Percentiles rank a stretch among this genome's conserved stretches.
These are phyloP conservation scores for Starmera caribaea DNA, from an alignment of 805 yeast species.

Conservation along the genomic window DNA sequence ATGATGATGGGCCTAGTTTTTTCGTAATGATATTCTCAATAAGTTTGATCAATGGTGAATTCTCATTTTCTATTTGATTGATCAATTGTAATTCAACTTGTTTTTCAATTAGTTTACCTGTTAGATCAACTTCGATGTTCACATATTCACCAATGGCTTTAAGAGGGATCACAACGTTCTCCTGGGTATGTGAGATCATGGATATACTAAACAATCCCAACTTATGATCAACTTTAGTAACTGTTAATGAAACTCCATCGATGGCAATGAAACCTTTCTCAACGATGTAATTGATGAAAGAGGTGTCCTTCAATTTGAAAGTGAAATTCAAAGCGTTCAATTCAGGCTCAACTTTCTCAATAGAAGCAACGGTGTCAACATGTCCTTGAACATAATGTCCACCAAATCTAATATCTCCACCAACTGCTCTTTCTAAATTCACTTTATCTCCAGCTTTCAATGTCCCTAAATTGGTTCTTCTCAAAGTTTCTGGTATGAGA, in stretches of 20 bases:
- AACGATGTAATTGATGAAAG: conserved; percentile 63
- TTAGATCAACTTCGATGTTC: conserved; percentile 89
- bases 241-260: conserved; percentile 90
- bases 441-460: conserved; percentile 53
- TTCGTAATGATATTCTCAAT: conserved; percentile 39
- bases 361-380: conserved; percentile 78
- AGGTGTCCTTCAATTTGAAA: conserved; percentile 57
- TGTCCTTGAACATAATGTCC: conserved; percentile 99
- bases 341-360: conserved; percentile 45
- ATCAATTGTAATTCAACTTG: conserved; percentile 58
- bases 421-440: conserved; percentile 87
- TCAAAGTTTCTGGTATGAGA: conserved; percentile 83
- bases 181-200: conserved; percentile 89
- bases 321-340: conserved; percentile 72
- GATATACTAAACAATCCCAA: conserved; percentile 61
- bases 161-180: conserved; percentile 60
- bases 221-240: conserved; percentile 63
- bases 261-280: conserved; percentile 91
- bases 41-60: conserved; percentile 39
- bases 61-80: conserved; percentile 39
- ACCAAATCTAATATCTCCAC: conserved; percentile 75
- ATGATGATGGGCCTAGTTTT: conserved; percentile 18
- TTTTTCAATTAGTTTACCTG: conserved; percentile 85
- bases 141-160: conserved; percentile 58
- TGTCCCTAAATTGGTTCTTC: conserved; percentile 65